Conservation (phyloP, 768 basidiomycete genomes). For the Lyophyllum semitale region DNA sequence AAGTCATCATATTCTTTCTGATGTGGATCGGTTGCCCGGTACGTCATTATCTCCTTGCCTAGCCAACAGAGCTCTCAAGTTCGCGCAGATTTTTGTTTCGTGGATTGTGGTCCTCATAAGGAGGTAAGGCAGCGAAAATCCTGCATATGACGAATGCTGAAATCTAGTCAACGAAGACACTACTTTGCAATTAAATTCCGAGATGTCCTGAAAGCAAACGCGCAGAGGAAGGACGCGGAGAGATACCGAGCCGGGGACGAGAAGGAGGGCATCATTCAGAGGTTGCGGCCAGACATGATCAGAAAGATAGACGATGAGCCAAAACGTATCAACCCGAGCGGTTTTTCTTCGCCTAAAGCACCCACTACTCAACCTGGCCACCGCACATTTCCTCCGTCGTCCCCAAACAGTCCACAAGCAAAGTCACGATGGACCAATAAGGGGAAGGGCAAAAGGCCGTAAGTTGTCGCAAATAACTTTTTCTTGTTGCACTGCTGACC, state of each 20-base stretch:
- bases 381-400: slow-evolving; percentile 19
- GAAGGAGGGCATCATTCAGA: slow-evolving; percentile 30
- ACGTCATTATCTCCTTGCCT: slow-evolving; percentile 27
- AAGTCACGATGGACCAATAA: slow-evolving; percentile 2
- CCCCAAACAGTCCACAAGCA: not conserved
- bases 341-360: slow-evolving; percentile 40
- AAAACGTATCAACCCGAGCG: slow-evolving; percentile 72
- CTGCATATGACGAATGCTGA: slow-evolving; percentile 4
- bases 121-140: slow-evolving; percentile 45
- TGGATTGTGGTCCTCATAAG: slow-evolving; percentile 84
- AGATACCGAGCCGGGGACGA: slow-evolving; percentile 10
- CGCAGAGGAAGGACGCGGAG: slow-evolving; percentile 7
- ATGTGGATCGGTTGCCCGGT: slow-evolving; percentile 81
- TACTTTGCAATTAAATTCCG: slow-evolving; percentile 75
- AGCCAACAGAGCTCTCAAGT: not conserved
- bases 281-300: slow-evolving; percentile 74
- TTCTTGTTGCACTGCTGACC: not conserved
- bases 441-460: not conserved
- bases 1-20: slow-evolving; percentile 69
- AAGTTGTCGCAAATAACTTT: not conserved
- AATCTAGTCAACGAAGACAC: slow-evolving; percentile 39
- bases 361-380: slow-evolving; percentile 18
- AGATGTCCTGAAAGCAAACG: slow-evolving; percentile 17
- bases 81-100: slow-evolving; percentile 65
- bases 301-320: slow-evolving; percentile 69